Evolutionary conservation across 352 stramenopile species (phyloP), one percentile per base, ranked within the genome.

Genomic region (Pythium brachiatum): DNA sequence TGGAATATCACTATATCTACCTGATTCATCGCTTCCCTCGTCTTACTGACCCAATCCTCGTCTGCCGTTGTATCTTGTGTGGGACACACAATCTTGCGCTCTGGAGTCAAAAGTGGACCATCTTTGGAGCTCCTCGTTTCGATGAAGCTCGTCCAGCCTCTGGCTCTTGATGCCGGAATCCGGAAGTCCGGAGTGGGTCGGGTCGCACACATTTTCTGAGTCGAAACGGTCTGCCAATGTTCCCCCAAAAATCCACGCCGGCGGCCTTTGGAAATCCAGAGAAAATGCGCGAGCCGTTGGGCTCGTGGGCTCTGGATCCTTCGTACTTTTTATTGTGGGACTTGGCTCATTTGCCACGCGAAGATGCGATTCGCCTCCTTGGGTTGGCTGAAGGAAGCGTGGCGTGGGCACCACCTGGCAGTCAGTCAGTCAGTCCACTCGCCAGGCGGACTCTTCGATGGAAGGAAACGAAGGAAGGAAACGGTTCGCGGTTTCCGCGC

Each of bases 401-500:
- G 16, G 50, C 50, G 12, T 18, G 12, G 27, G 20, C 50, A 56
- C 23, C 27, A 21, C 15, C 50, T 55, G 32, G 50, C 50, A 56
- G 29, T 46, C 23, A 64, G 57, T 64, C 57, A 64, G 57, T 64
- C 36, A 64, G 47, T 66, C 46, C 59, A 38, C 44, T 25, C 31
- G 50, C 46, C 31, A 26, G 36, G 43, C 44, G 34, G 46, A 43
- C 55, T 43, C 52, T 26, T 29, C 53, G 38, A 44, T 44, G 38
- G 38, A 32, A 48, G 21, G 31, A 47, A 50, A 66, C 50, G 58
- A 59, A 60, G 44, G 50, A 61, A 67, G 57, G 50, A 61, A 67
- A 67, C 60, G 41, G 32, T 31, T 25, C 52, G 43, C 39, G 39
- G 52, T 53, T 61, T 60, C 60, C 59, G 38, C 59, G 27, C 27